Base-by-base conservation (phyloP, 208 protist species). In the Paratrypanosoma confusum region DNA sequence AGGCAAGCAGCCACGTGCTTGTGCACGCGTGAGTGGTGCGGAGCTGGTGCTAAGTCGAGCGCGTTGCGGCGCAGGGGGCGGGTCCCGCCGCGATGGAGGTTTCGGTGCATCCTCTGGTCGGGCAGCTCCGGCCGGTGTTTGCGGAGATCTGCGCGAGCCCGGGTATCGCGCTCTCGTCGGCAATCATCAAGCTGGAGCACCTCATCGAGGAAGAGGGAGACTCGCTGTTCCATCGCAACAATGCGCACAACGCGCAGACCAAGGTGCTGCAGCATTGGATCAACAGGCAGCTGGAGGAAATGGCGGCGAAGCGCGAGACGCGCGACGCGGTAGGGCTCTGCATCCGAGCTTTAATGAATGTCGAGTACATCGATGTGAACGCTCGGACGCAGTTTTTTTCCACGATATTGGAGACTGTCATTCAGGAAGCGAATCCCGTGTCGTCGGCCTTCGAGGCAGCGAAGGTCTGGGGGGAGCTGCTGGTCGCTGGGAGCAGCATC, bases 141-240 rank as follows among this genome's bases (percentile, higher is more conserved):
- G 57, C 57, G 16, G 79, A 88, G 18, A 60, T 90, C 1, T 56
- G 63, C 23, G 50, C 60, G 7, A 46, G 58, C 7, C 67, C 46
- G 3, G 26, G 51, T 28, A 50, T 64, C 16, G 73, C 64, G 17
- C 37, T 92, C 4, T 60, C 67, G 1, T 84, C 78, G 27, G 63
- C 73, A 18, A 83, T 93, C 50, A 63, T 75, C 25, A 83, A 85
- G 41, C 53, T 93, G 5, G 66, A 89, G 32, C 81, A 87, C 53
- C 64, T 93, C 17, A 79, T 93, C 29, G 77, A 87, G 49, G 84
- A 93, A 29, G 79, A 93, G 52, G 68, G 71, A 36, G 79, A 93
- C 39, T 65, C 65, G 0, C 70, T 93, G 5, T 80, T 87, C 48
- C 71, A 84, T 32, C 65, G 71, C 5, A 71, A 72, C 38, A 60